Evolutionary conservation across 2,329 filamentous ascomycete genomes (phyloP).

Genomic region (Teratosphaeria epicoccoides): DNA sequence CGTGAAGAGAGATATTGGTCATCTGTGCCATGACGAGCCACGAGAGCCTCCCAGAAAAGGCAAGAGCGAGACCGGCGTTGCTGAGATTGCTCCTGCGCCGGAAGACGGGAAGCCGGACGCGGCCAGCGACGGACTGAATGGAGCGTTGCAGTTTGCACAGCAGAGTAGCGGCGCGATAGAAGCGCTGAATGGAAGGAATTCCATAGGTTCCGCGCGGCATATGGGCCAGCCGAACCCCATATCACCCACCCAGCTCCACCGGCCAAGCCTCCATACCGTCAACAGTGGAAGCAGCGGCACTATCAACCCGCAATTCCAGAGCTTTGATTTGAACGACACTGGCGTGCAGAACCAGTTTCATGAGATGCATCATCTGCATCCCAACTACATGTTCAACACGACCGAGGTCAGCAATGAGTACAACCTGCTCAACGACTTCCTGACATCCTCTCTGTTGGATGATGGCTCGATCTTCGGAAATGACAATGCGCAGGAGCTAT

Average conservation of each 20-base stretch:
- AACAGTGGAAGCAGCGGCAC: slow-evolving; percentile 26
- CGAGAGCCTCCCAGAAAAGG: slow-evolving; percentile 76
- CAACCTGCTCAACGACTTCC: slow-evolving; percentile 90
- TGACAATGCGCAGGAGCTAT: slow-evolving; percentile 42
- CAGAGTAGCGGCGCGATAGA: background rate
- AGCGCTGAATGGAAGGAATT: background rate
- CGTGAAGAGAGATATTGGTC: slow-evolving; percentile 96
- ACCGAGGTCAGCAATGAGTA: slow-evolving; percentile 95
- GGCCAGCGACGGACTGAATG: slow-evolving; percentile 11
- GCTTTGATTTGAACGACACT: slow-evolving; percentile 61
- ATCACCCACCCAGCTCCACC: slow-evolving; percentile 54
- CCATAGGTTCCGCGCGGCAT: slow-evolving; percentile 37
- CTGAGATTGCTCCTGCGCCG: slow-evolving; percentile 27
- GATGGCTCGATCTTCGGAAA: slow-evolving; percentile 39
- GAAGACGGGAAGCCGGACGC: background rate
- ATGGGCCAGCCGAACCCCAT: slow-evolving; percentile 62
- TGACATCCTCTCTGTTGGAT: slow-evolving; percentile 83
- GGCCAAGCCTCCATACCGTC: slow-evolving; percentile 37
- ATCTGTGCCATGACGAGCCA: slow-evolving; percentile 95
- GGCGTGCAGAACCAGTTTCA: slow-evolving; percentile 71
- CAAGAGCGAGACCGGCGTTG: slow-evolving; percentile 42
- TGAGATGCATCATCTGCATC: slow-evolving; percentile 89
- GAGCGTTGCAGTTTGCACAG: slow-evolving; percentile 3
- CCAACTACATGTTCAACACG: slow-evolving; percentile 89
- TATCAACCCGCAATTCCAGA: slow-evolving; percentile 22